Evolutionary conservation across 2,329 filamentous ascomycete species (phyloP).

Genomic region (Juglanconis oblonga): DNA sequence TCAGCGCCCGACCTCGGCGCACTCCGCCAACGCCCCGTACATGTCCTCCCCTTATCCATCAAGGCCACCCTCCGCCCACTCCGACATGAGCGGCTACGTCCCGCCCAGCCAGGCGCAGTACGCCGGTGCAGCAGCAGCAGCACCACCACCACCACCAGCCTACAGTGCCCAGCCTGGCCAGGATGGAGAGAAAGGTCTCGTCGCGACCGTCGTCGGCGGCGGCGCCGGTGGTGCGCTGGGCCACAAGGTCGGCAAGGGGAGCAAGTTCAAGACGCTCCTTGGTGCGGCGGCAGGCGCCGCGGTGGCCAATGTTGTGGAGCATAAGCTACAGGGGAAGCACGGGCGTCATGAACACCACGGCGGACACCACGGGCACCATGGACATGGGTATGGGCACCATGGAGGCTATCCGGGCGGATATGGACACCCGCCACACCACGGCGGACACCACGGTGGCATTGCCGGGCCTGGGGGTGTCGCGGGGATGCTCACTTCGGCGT

Average conservation of each 20-base stretch:
- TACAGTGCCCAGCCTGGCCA: constrained; percentile 16
- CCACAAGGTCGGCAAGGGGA: constrained; percentile 52
- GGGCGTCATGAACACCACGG: constrained; percentile 18
- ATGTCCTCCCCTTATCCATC: constrained; percentile 3
- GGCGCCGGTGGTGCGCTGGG: constrained; percentile 52
- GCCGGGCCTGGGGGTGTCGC: neutral
- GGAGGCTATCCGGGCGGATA: neutral
- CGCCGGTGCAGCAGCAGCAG: constrained; percentile 8
- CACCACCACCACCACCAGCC: neutral
- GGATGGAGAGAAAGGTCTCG: constrained; percentile 52
- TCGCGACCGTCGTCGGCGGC: constrained; percentile 51
- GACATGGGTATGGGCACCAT: constrained; percentile 1
- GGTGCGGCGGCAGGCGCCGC: constrained; percentile 53
- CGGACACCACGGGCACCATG: neutral
- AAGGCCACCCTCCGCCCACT: constrained; percentile 3
- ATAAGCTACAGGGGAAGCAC: constrained; percentile 35
- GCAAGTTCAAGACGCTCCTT: constrained; percentile 47
- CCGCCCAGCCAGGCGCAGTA: constrained; percentile 14
- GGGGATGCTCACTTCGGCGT: neutral
- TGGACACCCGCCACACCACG: constrained; percentile 12
- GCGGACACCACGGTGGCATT: constrained; percentile 7
- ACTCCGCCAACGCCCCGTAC: neutral
- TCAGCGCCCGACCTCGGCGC: constrained; percentile 16
- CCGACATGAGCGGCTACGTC: constrained; percentile 4
- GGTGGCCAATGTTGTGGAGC: constrained; percentile 50